Conservation (phyloP, 2,329 filamentous ascomycete genomes). For the Colletotrichum sp. region DNA sequence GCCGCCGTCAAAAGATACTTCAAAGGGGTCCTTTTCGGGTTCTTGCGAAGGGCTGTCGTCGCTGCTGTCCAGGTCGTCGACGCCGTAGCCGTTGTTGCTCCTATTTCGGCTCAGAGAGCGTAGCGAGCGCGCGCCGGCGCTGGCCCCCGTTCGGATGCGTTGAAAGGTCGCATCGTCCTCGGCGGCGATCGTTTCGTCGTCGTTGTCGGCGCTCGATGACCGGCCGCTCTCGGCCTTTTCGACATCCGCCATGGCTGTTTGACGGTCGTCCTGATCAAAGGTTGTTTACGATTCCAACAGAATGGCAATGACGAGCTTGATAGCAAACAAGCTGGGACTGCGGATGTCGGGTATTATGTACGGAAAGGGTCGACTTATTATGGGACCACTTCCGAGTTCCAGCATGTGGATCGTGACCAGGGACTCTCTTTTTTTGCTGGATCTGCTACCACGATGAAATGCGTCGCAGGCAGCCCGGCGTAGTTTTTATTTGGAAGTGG, state of each 20-base stretch:
- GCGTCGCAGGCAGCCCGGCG: neutral
- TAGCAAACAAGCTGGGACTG: neutral
- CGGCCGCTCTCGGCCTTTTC: slow-evolving; percentile 20
- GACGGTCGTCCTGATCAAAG: neutral
- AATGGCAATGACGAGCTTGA: neutral
- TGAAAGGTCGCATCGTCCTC: slow-evolving; percentile 23
- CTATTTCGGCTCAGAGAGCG: slow-evolving; percentile 32
- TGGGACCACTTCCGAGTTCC: slow-evolving; percentile 16
- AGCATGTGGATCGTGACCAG: slow-evolving; percentile 3
- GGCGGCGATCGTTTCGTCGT: neutral
- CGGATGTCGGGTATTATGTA: slow-evolving; percentile 13
- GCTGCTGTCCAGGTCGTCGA: slow-evolving; percentile 33
- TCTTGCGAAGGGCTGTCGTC: slow-evolving; percentile 9
- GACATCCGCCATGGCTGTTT: neutral
- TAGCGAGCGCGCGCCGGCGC: neutral
- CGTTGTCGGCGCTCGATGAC: slow-evolving; percentile 2
- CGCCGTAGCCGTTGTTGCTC: slow-evolving; percentile 52
- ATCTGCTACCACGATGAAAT: neutral
- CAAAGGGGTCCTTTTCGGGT: slow-evolving; percentile 51
- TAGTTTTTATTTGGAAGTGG: neutral
- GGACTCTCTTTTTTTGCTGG: neutral
- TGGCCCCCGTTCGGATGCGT: slow-evolving; percentile 27
- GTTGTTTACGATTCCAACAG: neutral
- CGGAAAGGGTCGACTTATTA: neutral
- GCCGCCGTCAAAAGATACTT: slow-evolving; percentile 77